Evolutionary conservation across 805 yeast genomes (phyloP), one percentile per base, ranked within the genome.

Genomic region (Metschnikowia gelsemii): DNA sequence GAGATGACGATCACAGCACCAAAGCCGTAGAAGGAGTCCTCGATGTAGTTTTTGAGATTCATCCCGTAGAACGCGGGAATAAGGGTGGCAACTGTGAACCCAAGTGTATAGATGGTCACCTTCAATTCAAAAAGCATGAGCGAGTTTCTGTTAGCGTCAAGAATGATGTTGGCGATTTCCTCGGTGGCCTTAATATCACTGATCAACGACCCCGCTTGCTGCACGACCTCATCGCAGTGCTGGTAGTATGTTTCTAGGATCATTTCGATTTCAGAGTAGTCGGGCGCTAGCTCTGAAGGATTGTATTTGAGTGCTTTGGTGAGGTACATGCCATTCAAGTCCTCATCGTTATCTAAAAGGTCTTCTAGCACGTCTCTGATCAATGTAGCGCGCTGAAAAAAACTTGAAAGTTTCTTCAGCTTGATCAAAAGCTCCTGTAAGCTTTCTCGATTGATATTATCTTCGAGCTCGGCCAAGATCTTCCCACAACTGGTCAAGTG

Each of bases 171-270:
- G 45, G 87, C 90, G 57, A 90, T 87, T 55, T 90, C 97, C 58
- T 89, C 96, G 0, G 97, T 90, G 12, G 93, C 86, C 56, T 80
- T 81, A 52, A 90, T 87, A 57, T 90, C 95, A 52, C 81, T 82
- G 16, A 86, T 78, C 42, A 89, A 66, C 3, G 91, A 82, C 32
- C 87, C 95, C 0, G 95, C 82, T 52, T 86, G 91, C 61, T 90
- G 97, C 5, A 89, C 96, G 51, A 85, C 81, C 65, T 90, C 97
- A 57, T 90, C 96, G 58, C 91, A 84, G 54, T 89, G 96, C 45
- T 85, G 84, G 62, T 87, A 89, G 63, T 90, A 90, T 0, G 96
- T 79, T 57, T 90, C 97, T 16, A 90, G 60, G 36, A 90, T 70
- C 82, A 89, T 84, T 61, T 90, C 97, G 16, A 87, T 74, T 52